Percentiles rank a stretch among this genome's conserved stretches.
Conservation (phyloP, 495 filamentous ascomycete species). For the Schizothecium vesticola region DNA sequence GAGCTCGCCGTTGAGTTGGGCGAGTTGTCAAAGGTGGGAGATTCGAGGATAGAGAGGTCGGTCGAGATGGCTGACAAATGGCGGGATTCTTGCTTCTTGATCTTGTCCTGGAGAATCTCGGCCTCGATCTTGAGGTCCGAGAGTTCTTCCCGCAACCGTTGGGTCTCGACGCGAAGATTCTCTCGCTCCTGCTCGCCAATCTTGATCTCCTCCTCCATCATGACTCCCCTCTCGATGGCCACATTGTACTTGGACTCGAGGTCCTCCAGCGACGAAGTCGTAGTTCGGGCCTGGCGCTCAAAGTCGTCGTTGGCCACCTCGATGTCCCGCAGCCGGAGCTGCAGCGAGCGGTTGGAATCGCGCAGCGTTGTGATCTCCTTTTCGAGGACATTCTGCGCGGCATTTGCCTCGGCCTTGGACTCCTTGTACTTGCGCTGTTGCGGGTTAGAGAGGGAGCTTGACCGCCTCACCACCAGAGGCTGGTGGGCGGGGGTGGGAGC, state of each 20-base stretch:
- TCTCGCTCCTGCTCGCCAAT: slow-evolving; percentile 88
- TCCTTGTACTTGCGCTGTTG: slow-evolving; percentile 90
- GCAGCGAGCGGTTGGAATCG: slow-evolving; percentile 73
- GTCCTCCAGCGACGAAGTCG: slow-evolving; percentile 90
- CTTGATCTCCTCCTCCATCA: slow-evolving; percentile 93
- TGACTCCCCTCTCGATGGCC: slow-evolving; percentile 81
- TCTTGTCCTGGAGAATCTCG: slow-evolving; percentile 89
- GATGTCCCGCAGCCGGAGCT: slow-evolving; percentile 82
- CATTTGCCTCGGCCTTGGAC: slow-evolving; percentile 76
- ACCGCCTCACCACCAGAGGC: slow-evolving; percentile 4
- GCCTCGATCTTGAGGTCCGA: slow-evolving; percentile 90
- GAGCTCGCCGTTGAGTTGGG: slow-evolving; percentile 62
- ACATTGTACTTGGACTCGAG: slow-evolving; percentile 95
- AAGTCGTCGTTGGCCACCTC: slow-evolving; percentile 98
- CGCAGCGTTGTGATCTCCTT: slow-evolving; percentile 92
- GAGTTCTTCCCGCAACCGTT: slow-evolving; percentile 82
- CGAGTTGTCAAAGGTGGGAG: slow-evolving; percentile 53
- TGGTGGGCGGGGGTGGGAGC: neutral
- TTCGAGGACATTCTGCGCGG: slow-evolving; percentile 79
- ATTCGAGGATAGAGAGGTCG: slow-evolving; percentile 47
- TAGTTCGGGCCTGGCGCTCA: slow-evolving; percentile 90
- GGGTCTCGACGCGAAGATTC: slow-evolving; percentile 75
- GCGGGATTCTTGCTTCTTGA: slow-evolving; percentile 56
- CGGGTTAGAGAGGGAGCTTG: slow-evolving; percentile 16
- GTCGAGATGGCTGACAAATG: slow-evolving; percentile 49